These are phyloP conservation scores for Cryphonectria parasitica DNA, from an alignment of 2,329 filamentous ascomycete species.

Conservation along the genomic window DNA sequence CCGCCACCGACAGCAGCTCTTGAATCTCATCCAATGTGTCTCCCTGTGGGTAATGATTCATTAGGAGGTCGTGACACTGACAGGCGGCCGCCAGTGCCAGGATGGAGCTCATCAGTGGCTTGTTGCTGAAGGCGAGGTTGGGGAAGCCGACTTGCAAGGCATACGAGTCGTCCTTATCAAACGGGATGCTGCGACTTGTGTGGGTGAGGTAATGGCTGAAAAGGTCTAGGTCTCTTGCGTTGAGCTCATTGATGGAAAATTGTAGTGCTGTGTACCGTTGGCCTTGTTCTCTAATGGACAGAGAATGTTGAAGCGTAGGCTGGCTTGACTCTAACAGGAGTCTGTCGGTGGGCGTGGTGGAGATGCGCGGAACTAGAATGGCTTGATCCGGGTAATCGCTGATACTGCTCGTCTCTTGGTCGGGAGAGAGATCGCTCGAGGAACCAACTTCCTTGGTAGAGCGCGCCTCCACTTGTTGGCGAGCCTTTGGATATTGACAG, in stretches of 20 bases:
- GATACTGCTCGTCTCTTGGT: background rate
- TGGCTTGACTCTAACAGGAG: background rate
- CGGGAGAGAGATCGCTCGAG: background rate
- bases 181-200: slow-evolving; percentile 42
- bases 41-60: slow-evolving; percentile 2
- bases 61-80: slow-evolving; percentile 42
- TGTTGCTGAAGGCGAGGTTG: slow-evolving; percentile 44
- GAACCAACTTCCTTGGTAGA: background rate
- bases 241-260: background rate
- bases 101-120: slow-evolving; percentile 46
- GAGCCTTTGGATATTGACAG: slow-evolving; percentile 48
- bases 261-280: background rate
- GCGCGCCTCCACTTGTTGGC: background rate
- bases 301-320: no score
- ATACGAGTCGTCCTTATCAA: slow-evolving; percentile 44
- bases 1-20: slow-evolving; percentile 39
- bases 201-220: slow-evolving; percentile 48
- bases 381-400: background rate
- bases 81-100: slow-evolving; percentile 47
- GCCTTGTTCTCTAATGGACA: background rate
- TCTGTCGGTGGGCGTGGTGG: background rate
- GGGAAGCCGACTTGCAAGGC: slow-evolving; percentile 47
- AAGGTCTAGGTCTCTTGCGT: slow-evolving; percentile 40
- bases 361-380: background rate
- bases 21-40: slow-evolving; percentile 31